phyloP scores from a whole-genome alignment of 371 early-diverging fungal species.

The Zychaea mexicana region DNA sequence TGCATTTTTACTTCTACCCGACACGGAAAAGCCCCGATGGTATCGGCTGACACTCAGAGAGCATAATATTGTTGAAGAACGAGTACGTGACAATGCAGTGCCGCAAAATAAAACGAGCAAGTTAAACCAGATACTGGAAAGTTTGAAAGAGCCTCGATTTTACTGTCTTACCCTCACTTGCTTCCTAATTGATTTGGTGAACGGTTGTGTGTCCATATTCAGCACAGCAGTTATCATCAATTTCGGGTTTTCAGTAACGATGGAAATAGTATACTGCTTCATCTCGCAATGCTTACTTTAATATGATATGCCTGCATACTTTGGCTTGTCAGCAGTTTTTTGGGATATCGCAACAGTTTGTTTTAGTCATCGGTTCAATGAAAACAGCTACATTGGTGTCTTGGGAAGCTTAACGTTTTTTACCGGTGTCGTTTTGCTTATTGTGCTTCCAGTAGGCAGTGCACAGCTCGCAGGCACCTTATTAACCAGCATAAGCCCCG shows the following conservation, averaged over 20 bases:
- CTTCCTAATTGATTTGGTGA: conserved; percentile 30
- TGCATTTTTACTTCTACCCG: conserved; percentile 34
- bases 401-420: conserved; percentile 11
- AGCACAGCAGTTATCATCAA: conserved; percentile 27
- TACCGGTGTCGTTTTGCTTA: conserved; percentile 23
- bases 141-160: conserved; percentile 27
- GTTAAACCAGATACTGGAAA: conserved; percentile 19
- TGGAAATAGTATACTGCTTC: not conserved
- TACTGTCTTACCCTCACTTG: conserved; percentile 28
- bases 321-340: conserved; percentile 14
- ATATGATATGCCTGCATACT: not conserved
- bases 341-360: conserved; percentile 14
- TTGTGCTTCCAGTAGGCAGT: conserved; percentile 20
- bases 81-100: conserved; percentile 30
- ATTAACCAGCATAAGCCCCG: conserved; percentile 5
- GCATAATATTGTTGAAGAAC: conserved; percentile 29
- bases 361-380: conserved; percentile 14
- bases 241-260: conserved; percentile 30
- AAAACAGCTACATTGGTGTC: conserved; percentile 19
- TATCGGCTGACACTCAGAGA: conserved; percentile 29
- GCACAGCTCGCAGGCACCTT: conserved; percentile 27
- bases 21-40: conserved; percentile 27
- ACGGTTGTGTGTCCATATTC: conserved; percentile 37
- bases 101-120: conserved; percentile 27
- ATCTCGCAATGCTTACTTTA: not conserved